phyloP scores from a whole-genome alignment of 2,329 filamentous ascomycete genomes.

The Chrysoporthe deuterocubensis region DNA sequence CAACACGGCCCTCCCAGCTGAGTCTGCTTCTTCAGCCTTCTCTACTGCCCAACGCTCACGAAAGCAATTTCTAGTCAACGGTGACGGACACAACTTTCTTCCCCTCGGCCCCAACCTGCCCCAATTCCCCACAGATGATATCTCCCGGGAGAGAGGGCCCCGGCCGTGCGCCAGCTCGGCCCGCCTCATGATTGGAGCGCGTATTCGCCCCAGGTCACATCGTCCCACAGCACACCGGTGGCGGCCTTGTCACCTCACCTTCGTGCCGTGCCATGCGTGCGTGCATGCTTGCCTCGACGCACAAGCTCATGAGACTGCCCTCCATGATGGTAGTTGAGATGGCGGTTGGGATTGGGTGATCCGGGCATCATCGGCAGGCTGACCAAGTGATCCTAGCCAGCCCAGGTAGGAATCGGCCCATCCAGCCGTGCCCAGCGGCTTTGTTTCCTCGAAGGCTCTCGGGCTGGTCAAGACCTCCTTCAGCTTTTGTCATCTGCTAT shows the following conservation, averaged over 20 bases:
- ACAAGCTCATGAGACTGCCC: background rate
- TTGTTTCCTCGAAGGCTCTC: background rate
- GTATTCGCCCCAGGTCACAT: conserved; percentile 20
- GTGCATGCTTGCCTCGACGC: background rate
- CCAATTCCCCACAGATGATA: conserved; percentile 12
- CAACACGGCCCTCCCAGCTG: background rate
- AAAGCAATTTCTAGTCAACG: background rate
- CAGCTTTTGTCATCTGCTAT: background rate
- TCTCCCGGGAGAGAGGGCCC: conserved; percentile 7
- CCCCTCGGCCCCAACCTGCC: conserved; percentile 18
- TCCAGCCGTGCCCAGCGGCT: background rate
- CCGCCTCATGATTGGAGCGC: conserved; percentile 28
- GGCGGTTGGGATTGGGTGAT: background rate
- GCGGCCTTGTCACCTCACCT: background rate
- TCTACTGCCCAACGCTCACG: conserved; percentile 8
- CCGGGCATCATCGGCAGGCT: no score
- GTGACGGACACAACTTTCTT: conserved; percentile 12
- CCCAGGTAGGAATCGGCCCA: background rate
- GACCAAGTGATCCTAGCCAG: background rate
- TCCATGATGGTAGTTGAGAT: background rate
- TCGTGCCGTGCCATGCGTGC: background rate
- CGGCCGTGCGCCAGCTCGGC: conserved; percentile 3
- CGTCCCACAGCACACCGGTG: background rate
- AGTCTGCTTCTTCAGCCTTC: conserved; percentile 16
- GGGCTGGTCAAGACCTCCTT: background rate